Conservation (phyloP, 208 protist species). For the Crithidia thermophila region DNA sequence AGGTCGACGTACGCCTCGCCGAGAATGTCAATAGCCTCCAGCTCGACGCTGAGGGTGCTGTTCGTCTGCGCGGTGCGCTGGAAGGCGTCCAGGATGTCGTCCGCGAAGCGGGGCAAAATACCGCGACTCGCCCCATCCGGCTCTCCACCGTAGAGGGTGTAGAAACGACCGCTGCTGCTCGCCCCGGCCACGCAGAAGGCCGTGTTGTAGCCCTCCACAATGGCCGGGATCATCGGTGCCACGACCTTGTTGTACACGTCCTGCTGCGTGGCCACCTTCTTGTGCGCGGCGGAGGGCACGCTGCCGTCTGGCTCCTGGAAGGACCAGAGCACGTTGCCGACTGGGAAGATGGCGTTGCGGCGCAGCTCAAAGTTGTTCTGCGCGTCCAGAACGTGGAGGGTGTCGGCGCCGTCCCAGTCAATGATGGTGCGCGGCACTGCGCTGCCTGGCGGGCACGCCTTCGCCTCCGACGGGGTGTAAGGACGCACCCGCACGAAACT, state of each 20-base stretch:
- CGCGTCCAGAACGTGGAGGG: conserved; percentile 69
- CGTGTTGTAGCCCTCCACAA: conserved; percentile 80
- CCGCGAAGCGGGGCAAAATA: conserved; percentile 76
- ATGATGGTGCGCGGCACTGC: conserved; percentile 73
- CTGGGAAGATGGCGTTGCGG: conserved; percentile 63
- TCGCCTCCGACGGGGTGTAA: conserved; percentile 69
- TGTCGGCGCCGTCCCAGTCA: conserved; percentile 53
- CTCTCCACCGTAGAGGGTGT: conserved; percentile 80
- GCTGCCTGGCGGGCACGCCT: conserved; percentile 66
- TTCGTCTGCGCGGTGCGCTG: conserved; percentile 59
- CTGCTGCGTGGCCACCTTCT: conserved; percentile 52
- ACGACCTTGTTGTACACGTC: conserved; percentile 73
- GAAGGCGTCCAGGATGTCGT: conserved; percentile 77
- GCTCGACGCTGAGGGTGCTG: conserved; percentile 48
- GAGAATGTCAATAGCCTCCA: conserved; percentile 78
- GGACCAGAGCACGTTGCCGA: conserved; percentile 71
- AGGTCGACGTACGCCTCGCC: conserved; percentile 79
- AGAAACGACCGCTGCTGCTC: conserved; percentile 59
- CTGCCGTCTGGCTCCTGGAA: conserved; percentile 54
- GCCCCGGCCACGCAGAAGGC: conserved; percentile 77
- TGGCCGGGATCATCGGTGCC: conserved; percentile 53
- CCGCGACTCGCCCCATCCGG: conserved; percentile 51
- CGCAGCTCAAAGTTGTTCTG: conserved; percentile 65
- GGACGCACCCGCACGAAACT: conserved; percentile 81
- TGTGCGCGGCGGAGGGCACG: conserved; percentile 23